phyloP scores from a whole-genome alignment of 805 yeast genomes.

The Starmerella bombicola region DNA sequence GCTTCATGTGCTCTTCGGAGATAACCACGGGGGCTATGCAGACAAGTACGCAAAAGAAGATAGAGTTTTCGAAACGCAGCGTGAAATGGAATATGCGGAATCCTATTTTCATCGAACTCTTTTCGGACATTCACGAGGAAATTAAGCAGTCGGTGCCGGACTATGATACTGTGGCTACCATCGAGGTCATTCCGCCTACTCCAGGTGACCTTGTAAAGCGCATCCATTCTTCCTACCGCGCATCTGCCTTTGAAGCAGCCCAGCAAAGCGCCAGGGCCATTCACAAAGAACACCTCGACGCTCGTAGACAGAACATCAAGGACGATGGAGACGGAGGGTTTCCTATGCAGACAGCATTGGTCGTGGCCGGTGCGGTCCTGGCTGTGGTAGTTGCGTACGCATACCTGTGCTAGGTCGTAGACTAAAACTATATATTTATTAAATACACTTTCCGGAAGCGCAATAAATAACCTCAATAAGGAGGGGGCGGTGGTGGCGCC shows the following conservation, averaged over 20 bases:
- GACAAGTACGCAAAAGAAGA: conserved; percentile 48
- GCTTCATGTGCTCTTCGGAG: conserved; percentile 81
- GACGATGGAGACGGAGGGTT: neutral
- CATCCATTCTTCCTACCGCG: conserved; percentile 10
- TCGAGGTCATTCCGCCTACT: conserved; percentile 18
- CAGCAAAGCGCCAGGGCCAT: conserved; percentile 6
- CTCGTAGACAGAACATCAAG: too few species aligned
- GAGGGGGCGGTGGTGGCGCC: conserved; percentile 6
- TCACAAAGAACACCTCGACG: neutral
- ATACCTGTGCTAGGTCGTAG: too few species aligned
- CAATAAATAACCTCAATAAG: too few species aligned
- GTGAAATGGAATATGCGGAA: conserved; percentile 42
- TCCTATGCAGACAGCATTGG: neutral
- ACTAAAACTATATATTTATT: neutral
- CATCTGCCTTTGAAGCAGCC: conserved; percentile 11
- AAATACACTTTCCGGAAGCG: too few species aligned
- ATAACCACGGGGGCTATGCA: conserved; percentile 63
- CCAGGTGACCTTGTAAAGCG: conserved; percentile 13
- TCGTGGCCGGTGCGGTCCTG: neutral
- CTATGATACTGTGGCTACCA: conserved; percentile 4
- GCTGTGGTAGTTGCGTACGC: neutral
- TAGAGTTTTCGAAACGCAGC: conserved; percentile 43
- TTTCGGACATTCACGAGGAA: conserved; percentile 49
- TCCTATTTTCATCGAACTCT: conserved; percentile 45
- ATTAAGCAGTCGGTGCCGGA: conserved; percentile 14